phyloP scores from a whole-genome alignment of 805 yeast genomes.

The Metschnikowia continentalis region DNA sequence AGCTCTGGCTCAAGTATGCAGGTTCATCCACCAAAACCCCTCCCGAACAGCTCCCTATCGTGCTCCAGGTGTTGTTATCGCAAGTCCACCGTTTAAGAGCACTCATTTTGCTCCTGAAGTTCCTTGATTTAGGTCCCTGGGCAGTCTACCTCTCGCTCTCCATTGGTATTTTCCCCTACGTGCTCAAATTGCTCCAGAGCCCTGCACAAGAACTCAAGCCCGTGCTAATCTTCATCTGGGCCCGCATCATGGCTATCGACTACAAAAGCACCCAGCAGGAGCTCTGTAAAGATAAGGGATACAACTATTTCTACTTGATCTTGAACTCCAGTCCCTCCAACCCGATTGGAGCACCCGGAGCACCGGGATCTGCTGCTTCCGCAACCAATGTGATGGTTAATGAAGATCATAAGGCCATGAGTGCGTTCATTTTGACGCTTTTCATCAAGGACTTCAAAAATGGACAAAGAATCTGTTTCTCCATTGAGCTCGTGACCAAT shows the following conservation, averaged over 20 bases:
- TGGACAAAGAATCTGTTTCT: conserved; percentile 78
- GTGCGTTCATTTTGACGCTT: conserved; percentile 83
- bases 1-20: conserved; percentile 84
- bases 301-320: conserved; percentile 78
- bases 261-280: conserved; percentile 87
- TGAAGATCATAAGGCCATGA: conserved; percentile 91
- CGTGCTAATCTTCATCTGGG: conserved; percentile 94
- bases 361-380: conserved; percentile 22
- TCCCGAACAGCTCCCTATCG: conserved; percentile 94
- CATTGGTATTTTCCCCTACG: conserved; percentile 95
- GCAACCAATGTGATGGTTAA: conserved; percentile 40
- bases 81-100: conserved; percentile 94
- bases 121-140: conserved; percentile 94
- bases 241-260: conserved; percentile 94
- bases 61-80: conserved; percentile 84
- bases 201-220: conserved; percentile 96
- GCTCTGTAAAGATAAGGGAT: conserved; percentile 85
- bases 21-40: conserved; percentile 80
- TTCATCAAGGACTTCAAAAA: conserved; percentile 75
- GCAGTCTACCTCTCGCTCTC: conserved; percentile 91
- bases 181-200: conserved; percentile 80
- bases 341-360: conserved; percentile 30
- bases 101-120: conserved; percentile 73
- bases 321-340: conserved; percentile 43
- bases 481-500: conserved; percentile 65